These are phyloP conservation scores for Ochetophila trinervis DNA, from an alignment of 306 rosid species.

Conservation along the genomic window DNA sequence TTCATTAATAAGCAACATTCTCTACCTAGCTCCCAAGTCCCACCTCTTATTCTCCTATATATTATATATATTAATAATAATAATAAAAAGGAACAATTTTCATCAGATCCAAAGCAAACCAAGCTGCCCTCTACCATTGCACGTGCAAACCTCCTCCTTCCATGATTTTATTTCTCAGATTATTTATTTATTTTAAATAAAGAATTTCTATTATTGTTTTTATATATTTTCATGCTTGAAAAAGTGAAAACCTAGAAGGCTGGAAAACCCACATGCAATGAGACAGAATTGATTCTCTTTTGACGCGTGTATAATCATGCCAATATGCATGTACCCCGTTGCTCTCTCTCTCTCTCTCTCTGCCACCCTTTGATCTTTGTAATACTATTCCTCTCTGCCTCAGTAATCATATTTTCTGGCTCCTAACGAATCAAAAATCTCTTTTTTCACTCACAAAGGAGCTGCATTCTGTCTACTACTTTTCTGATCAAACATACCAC, in stretches of 20 bases:
- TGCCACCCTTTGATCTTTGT: conserved; percentile 18
- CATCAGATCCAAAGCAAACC: conserved; percentile 70
- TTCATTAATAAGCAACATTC: conserved; percentile 50
- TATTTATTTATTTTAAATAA: not conserved
- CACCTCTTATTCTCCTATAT: not conserved
- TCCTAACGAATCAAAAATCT: not conserved
- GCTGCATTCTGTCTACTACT: not conserved
- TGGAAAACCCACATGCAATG: conserved; percentile 42
- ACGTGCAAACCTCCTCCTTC: conserved; percentile 45
- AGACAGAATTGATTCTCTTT: conserved; percentile 28
- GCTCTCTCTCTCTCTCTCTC: conserved; percentile 32
- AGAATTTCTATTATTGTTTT: not conserved
- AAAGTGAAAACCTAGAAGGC: conserved; percentile 24
- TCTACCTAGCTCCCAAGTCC: not conserved
- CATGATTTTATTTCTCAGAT: conserved; percentile 24
- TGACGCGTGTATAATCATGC: conserved; percentile 58
- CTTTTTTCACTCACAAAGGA: not conserved
- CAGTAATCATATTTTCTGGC: not conserved
- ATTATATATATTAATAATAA: not conserved
- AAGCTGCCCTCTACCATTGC: conserved; percentile 30
- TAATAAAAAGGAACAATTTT: conserved; percentile 12
- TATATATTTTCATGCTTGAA: not conserved
- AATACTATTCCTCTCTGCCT: not conserved
- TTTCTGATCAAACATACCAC: not conserved
- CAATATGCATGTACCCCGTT: conserved; percentile 31